Percentiles rank a stretch among this genome's conserved stretches.
phyloP scores from a whole-genome alignment of 805 yeast species.

The Nakazawaea wickerhamii region DNA sequence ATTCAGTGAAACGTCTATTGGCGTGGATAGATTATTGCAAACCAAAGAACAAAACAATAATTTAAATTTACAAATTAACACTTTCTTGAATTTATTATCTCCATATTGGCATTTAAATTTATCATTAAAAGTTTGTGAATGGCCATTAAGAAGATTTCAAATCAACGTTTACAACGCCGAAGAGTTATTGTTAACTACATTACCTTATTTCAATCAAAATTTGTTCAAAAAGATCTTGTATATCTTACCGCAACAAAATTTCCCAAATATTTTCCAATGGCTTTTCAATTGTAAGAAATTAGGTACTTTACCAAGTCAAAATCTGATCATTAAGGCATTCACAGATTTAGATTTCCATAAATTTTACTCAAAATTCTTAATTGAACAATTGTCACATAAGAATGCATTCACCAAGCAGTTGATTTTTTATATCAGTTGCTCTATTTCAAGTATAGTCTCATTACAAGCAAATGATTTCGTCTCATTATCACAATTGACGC shows the following conservation, averaged over 20 bases:
- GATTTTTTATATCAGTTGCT: constrained; percentile 71
- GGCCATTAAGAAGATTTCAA: constrained; percentile 90
- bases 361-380: constrained; percentile 54
- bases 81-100: constrained; percentile 67
- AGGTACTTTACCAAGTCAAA: constrained; percentile 58
- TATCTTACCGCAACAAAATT: constrained; percentile 48
- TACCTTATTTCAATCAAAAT: constrained; percentile 77
- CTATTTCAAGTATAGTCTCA: constrained; percentile 65
- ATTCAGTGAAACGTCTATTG: constrained; percentile 77
- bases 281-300: constrained; percentile 60
- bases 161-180: constrained; percentile 80
- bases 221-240: constrained; percentile 72
- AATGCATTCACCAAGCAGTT: constrained; percentile 64
- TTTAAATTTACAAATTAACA: constrained; percentile 67
- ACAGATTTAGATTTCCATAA: constrained; percentile 64
- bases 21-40: constrained; percentile 79
- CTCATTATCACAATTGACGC: constrained; percentile 45
- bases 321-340: constrained; percentile 68
- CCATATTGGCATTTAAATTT: constrained; percentile 74
- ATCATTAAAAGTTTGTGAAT: constrained; percentile 79
- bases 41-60: constrained; percentile 69
- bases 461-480: constrained; percentile 36
- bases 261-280: constrained; percentile 81
- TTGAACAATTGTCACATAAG: constrained; percentile 43
- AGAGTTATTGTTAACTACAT: constrained; percentile 56